Evolutionary conservation across 2,329 filamentous ascomycete genomes (phyloP).

Genomic region (Ascochyta fabae): DNA sequence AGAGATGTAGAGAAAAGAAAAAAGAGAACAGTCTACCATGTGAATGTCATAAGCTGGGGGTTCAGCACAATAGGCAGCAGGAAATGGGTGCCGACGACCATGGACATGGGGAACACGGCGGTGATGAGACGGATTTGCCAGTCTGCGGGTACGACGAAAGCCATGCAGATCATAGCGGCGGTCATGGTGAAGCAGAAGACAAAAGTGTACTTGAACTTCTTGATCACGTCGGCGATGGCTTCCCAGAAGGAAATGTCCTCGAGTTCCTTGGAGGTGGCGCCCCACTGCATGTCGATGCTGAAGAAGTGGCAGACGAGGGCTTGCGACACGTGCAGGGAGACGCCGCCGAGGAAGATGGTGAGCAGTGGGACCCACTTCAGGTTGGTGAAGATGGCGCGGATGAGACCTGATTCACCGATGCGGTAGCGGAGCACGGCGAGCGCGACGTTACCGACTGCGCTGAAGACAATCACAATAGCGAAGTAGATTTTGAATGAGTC

Average conservation of each 20-base stretch:
- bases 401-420: constrained; percentile 60
- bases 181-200: constrained; percentile 67
- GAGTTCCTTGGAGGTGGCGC: constrained; percentile 81
- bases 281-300: constrained; percentile 85
- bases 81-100: constrained; percentile 72
- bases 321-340: constrained; percentile 81
- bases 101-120: constrained; percentile 75
- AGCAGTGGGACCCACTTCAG: constrained; percentile 70
- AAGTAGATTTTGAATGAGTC: constrained; percentile 74
- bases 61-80: constrained; percentile 76
- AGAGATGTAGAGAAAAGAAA: too few relatives aligned
- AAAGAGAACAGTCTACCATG: constrained; percentile 62
- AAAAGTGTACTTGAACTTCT: constrained; percentile 72
- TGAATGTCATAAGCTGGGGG: constrained; percentile 81
- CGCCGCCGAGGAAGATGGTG: constrained; percentile 81
- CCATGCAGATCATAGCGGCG: constrained; percentile 69
- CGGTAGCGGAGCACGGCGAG: constrained; percentile 70
- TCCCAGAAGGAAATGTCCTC: constrained; percentile 85
- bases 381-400: constrained; percentile 61
- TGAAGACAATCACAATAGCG: constrained; percentile 70
- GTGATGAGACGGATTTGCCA: constrained; percentile 60
- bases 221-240: constrained; percentile 78
- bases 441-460: constrained; percentile 64
- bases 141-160: constrained; percentile 68
- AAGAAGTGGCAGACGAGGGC: constrained; percentile 84